These are phyloP conservation scores for Mollisiaceae sp. DNA, from an alignment of 2,329 filamentous ascomycete genomes.

Conservation along the genomic window DNA sequence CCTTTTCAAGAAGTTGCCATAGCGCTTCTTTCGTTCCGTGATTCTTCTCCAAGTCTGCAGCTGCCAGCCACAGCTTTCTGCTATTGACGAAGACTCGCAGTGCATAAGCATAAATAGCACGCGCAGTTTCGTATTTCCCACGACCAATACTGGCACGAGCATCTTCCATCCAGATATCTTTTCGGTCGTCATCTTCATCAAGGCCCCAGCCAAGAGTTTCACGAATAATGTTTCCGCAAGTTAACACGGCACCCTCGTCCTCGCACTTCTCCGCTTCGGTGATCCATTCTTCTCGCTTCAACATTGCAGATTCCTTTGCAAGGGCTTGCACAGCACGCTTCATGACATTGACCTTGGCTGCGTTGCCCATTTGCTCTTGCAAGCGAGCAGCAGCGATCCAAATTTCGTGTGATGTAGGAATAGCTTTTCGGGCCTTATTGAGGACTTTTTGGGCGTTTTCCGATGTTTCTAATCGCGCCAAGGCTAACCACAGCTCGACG, in stretches of 20 bases:
- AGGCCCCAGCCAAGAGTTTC: constrained; percentile 93
- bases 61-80: constrained; percentile 86
- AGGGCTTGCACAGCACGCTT: constrained; percentile 89
- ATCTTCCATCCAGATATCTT: constrained; percentile 95
- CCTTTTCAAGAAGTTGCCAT: constrained; percentile 86
- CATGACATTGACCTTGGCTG: constrained; percentile 86
- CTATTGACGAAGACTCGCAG: constrained; percentile 88
- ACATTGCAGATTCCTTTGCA: constrained; percentile 91
- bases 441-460: constrained; percentile 94
- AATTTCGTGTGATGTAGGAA: constrained; percentile 91
- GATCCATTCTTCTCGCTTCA: constrained; percentile 97
- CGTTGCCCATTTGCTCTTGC: constrained; percentile 84
- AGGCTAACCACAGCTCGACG: constrained; percentile 91
- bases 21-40: constrained; percentile 85
- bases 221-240: constrained; percentile 86
- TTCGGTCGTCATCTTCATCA: constrained; percentile 95
- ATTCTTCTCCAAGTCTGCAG: constrained; percentile 87
- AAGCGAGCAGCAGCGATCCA: constrained; percentile 94
- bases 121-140: constrained; percentile 85
- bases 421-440: constrained; percentile 91
- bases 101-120: constrained; percentile 92
- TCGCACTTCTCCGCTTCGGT: constrained; percentile 93
- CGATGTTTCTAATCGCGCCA: constrained; percentile 86
- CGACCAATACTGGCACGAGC: constrained; percentile 81
- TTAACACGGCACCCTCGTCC: constrained; percentile 84